Evolutionary conservation across 192 early-diverging fungal genomes (phyloP).

Genomic region (Coemansia erecta): DNA sequence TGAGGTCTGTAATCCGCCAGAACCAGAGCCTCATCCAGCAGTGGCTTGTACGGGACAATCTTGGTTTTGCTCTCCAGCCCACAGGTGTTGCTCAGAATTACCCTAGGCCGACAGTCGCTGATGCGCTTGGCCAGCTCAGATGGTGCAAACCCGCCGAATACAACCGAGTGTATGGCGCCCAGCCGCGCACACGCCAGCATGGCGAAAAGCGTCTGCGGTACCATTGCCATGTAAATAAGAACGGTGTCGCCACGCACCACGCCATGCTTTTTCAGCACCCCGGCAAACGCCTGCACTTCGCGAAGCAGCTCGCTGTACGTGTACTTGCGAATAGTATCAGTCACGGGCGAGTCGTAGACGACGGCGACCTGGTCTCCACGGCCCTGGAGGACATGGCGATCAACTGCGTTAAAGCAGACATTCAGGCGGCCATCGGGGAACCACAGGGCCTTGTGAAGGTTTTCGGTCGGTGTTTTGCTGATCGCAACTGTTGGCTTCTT

Average conservation of each 20-base stretch:
- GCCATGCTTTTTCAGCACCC: conserved; percentile 60
- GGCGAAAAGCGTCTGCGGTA: conserved; percentile 74
- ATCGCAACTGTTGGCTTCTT: conserved; percentile 20
- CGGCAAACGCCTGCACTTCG: conserved; percentile 65
- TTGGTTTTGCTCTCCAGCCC: conserved; percentile 73
- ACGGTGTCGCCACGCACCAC: conserved; percentile 71
- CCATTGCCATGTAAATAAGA: conserved; percentile 83
- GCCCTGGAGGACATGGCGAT: conserved; percentile 65
- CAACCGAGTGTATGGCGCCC: conserved; percentile 80
- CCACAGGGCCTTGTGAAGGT: conserved; percentile 56
- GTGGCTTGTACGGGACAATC: conserved; percentile 72
- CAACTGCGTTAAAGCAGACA: conserved; percentile 78
- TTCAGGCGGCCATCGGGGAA: conserved; percentile 72
- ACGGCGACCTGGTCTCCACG: conserved; percentile 65
- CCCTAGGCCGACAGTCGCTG: conserved; percentile 70
- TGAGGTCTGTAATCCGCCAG: conserved; percentile 49
- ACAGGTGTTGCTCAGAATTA: conserved; percentile 73
- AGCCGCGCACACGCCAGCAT: conserved; percentile 85
- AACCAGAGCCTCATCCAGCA: conserved; percentile 70
- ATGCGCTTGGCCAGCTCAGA: conserved; percentile 81
- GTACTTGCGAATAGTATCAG: conserved; percentile 52
- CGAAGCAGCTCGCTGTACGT: conserved; percentile 70
- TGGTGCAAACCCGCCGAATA: conserved; percentile 80
- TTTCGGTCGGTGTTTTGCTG: conserved; percentile 5
- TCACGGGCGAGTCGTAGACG: conserved; percentile 74